Evolutionary conservation across 2,329 filamentous ascomycete species (phyloP).

Genomic region (Aspergillus nomiae): DNA sequence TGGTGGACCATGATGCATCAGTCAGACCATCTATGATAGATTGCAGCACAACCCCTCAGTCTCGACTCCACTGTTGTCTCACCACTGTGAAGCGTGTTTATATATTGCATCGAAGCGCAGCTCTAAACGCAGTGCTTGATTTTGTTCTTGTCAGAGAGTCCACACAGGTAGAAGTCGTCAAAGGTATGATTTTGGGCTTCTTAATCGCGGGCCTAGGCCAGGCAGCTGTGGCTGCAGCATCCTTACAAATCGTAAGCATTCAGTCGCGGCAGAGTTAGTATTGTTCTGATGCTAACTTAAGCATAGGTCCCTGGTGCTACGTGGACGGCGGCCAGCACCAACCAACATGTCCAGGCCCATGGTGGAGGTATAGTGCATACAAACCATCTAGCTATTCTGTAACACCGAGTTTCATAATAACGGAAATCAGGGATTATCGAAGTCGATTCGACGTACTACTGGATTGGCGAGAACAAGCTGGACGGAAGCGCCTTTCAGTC

Average conservation of each 20-base stretch:
- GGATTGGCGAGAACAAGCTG: slow-evolving; percentile 71
- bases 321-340: slow-evolving; percentile 48
- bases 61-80: background rate
- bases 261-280: fast-evolving
- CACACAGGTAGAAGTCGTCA: background rate
- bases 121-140: background rate
- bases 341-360: slow-evolving; percentile 66
- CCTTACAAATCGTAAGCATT: slow-evolving; percentile 11
- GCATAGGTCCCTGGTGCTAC: slow-evolving; percentile 46
- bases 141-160: background rate
- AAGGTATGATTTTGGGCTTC: background rate
- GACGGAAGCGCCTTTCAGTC: slow-evolving; percentile 63
- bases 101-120: background rate
- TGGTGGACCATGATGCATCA: background rate
- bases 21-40: background rate
- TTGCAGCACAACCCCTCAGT: background rate
- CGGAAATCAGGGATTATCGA: slow-evolving; percentile 49
- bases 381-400: fast-evolving
- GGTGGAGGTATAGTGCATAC: slow-evolving; percentile 52
- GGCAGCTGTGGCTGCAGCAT: background rate
- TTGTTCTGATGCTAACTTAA: background rate
- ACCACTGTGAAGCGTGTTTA: background rate
- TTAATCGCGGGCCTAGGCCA: background rate
- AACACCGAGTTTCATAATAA: background rate
- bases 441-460: slow-evolving; percentile 62